Conservation (phyloP, 2,329 filamentous ascomycete genomes). For the Penicillium sp. region DNA sequence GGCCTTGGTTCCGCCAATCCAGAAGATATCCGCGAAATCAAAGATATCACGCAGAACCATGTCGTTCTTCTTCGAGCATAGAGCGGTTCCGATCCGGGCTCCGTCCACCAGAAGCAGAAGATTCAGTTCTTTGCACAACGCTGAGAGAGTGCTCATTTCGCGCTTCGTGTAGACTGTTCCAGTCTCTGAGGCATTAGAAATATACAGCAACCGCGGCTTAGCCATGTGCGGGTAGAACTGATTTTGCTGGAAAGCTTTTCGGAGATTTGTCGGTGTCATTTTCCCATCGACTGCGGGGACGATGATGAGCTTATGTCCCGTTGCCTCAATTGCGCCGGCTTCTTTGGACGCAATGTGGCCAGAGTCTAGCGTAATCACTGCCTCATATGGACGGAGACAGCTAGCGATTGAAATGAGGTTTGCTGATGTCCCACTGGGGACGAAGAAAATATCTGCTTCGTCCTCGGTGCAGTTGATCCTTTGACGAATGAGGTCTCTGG, state of each 20-base stretch:
- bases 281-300: conserved; percentile 51
- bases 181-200: conserved; percentile 55
- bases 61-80: conserved; percentile 48
- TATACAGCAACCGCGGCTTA: conserved; percentile 54
- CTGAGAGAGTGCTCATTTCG: conserved; percentile 48
- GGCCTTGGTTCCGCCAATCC: conserved; percentile 58
- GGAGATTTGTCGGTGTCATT: conserved; percentile 47
- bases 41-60: conserved; percentile 49
- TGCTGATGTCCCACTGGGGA: conserved; percentile 55
- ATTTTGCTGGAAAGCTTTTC: conserved; percentile 49
- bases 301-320: conserved; percentile 55
- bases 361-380: conserved; percentile 53
- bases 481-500: conserved; percentile 45
- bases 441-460: conserved; percentile 53
- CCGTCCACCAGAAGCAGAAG: conserved; percentile 54
- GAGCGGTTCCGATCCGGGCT: conserved; percentile 48
- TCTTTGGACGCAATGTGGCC: conserved; percentile 55
- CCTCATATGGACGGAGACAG: conserved; percentile 54
- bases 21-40: conserved; percentile 55
- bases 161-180: conserved; percentile 51
- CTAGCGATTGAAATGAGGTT: conserved; percentile 56
- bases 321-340: conserved; percentile 55
- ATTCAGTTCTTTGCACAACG: conserved; percentile 43
- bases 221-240: conserved; percentile 57
- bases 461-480: conserved; percentile 31